These are phyloP conservation scores for Glaciozyma martinii DNA, from an alignment of 768 basidiomycete genomes.

Conservation along the genomic window DNA sequence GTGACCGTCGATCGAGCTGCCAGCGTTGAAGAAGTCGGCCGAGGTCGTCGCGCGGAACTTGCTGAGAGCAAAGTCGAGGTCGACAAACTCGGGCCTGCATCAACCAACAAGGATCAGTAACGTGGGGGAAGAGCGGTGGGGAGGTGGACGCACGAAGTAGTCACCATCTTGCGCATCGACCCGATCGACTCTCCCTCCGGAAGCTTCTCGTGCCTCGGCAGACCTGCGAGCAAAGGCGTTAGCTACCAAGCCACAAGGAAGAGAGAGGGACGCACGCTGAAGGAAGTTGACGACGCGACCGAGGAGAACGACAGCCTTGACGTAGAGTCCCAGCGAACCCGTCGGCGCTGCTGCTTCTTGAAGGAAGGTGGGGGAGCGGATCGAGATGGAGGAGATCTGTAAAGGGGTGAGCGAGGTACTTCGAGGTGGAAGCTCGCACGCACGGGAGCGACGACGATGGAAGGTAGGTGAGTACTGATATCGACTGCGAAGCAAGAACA, in stretches of 20 bases:
- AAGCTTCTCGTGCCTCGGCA: not conserved
- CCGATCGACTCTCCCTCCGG: not conserved
- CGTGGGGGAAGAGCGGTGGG: not conserved
- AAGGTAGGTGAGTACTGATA: constrained; percentile 24
- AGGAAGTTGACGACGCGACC: constrained; percentile 28
- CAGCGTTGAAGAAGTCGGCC: constrained; percentile 19
- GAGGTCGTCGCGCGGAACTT: constrained; percentile 22
- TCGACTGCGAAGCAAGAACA: constrained; percentile 6
- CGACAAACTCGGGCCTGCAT: constrained; percentile 14
- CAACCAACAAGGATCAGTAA: not conserved
- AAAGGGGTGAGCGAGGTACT: not conserved
- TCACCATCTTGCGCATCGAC: not conserved
- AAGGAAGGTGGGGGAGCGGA: constrained; percentile 12
- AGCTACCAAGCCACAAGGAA: not conserved
- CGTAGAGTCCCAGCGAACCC: constrained; percentile 24
- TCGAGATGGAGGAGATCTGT: constrained; percentile 7
- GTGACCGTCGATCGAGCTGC: constrained; percentile 19
- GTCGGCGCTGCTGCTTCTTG: constrained; percentile 14
- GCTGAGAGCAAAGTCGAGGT: constrained; percentile 21
- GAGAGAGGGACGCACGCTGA: constrained; percentile 5
- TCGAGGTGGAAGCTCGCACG: not conserved
- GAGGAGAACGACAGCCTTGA: constrained; percentile 25
- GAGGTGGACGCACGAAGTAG: not conserved
- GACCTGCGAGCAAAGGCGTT: not conserved
- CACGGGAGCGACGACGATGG: not conserved